Conservation (phyloP, 1,284 basidiomycete genomes). For the Earliella scabrosa region DNA sequence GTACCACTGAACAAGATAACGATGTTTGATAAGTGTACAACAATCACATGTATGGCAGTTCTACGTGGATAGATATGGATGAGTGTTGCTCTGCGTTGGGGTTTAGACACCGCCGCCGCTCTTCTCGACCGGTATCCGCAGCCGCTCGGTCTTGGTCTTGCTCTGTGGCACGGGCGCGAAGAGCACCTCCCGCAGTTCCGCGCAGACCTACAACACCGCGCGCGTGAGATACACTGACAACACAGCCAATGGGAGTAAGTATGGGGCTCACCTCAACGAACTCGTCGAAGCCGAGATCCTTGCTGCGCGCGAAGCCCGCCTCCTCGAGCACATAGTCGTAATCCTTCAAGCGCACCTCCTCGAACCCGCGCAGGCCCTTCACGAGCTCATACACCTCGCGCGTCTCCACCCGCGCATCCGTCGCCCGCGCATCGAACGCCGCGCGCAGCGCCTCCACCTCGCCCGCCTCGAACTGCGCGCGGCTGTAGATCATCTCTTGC, state of each 20-base stretch:
- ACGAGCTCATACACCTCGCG: slow-evolving; percentile 47
- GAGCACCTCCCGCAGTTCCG: slow-evolving; percentile 80
- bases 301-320: slow-evolving; percentile 63
- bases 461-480: slow-evolving; percentile 69
- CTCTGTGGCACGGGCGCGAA: slow-evolving; percentile 51
- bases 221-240: slow-evolving; percentile 11
- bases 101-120: slow-evolving; percentile 82
- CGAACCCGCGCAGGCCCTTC: slow-evolving; percentile 55
- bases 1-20: no score
- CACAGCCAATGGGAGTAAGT: not conserved
- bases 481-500: slow-evolving; percentile 47
- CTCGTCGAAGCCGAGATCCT: slow-evolving; percentile 73
- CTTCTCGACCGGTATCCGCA: slow-evolving; percentile 83
- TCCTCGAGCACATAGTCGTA: slow-evolving; percentile 78
- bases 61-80: no score
- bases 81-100: no score
- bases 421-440: slow-evolving; percentile 50
- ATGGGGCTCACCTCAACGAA: slow-evolving; percentile 69
- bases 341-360: slow-evolving; percentile 56
- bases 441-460: slow-evolving; percentile 66
- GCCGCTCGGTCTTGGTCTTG: slow-evolving; percentile 47
- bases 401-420: slow-evolving; percentile 37
- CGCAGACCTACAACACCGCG: slow-evolving; percentile 66
- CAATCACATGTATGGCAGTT: no score
- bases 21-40: no score